Percentiles rank a stretch among this genome's conserved stretches.
phyloP scores from a whole-genome alignment of 2,329 filamentous ascomycete genomes.

The Moelleriella libera region DNA sequence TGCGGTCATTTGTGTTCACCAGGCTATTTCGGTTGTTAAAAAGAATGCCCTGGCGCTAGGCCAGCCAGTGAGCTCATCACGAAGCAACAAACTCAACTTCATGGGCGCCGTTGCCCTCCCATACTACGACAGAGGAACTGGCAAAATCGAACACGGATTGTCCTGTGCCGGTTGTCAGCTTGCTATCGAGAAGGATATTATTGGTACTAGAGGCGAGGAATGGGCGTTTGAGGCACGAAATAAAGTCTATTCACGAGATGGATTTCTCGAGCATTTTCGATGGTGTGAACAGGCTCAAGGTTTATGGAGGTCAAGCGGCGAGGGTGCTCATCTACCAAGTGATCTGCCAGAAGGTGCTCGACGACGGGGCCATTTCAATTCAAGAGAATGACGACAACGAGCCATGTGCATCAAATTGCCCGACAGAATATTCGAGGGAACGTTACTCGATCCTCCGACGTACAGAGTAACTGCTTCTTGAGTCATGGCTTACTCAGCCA shows the following conservation, averaged over 20 bases:
- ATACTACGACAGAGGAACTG: slow-evolving; percentile 11
- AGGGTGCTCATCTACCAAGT: background rate
- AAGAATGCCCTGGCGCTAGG: slow-evolving; percentile 4
- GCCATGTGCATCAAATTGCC: background rate
- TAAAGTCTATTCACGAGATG: slow-evolving; percentile 14
- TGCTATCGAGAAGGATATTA: slow-evolving; percentile 3
- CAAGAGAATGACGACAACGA: slow-evolving; percentile 1
- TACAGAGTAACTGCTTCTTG: no score
- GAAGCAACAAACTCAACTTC: slow-evolving; percentile 11
- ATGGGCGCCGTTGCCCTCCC: slow-evolving; percentile 8
- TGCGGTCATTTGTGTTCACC: slow-evolving; percentile 8
- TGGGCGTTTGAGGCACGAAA: slow-evolving; percentile 10
- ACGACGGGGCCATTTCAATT: slow-evolving; percentile 1
- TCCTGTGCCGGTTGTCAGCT: slow-evolving; percentile 19
- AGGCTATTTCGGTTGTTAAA: slow-evolving; percentile 7
- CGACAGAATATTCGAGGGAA: no score
- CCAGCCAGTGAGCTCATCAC: slow-evolving; percentile 5
- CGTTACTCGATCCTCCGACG: no score
- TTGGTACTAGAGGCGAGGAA: slow-evolving; percentile 1
- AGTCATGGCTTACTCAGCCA: no score
- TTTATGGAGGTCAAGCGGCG: slow-evolving; percentile 11
- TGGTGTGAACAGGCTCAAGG: slow-evolving; percentile 19
- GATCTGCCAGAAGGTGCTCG: slow-evolving; percentile 2
- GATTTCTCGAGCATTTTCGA: slow-evolving; percentile 18
- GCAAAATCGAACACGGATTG: slow-evolving; percentile 13